A percentile compares a stretch with the other conserved stretches of the same genome.
Conservation (phyloP, 331 rosid species). For the Erythrophleum ivorense region DNA sequence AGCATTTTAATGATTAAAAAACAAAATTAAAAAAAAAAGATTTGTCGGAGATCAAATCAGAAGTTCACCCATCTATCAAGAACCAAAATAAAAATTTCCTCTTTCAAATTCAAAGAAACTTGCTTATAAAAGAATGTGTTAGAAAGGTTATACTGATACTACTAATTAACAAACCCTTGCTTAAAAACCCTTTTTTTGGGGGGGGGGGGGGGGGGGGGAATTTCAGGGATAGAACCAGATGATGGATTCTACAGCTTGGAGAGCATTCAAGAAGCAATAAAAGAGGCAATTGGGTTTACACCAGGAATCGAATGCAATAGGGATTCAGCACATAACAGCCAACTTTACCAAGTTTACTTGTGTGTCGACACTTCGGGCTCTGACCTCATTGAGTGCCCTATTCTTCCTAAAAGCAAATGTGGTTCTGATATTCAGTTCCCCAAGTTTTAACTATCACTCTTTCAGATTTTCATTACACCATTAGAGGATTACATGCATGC, state of each 20-base stretch:
- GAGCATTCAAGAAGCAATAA: conserved; percentile 50
- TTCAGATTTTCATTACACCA: too few relatives aligned
- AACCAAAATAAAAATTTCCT: too few relatives aligned
- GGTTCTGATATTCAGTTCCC: conserved; percentile 59
- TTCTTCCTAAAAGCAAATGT: conserved; percentile 55
- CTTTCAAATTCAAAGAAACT: too few relatives aligned
- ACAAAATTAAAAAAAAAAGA: too few relatives aligned
- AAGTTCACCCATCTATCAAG: too few relatives aligned
- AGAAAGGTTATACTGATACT: too few relatives aligned
- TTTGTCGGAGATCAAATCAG: too few relatives aligned
- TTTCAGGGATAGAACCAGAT: conserved; percentile 63
- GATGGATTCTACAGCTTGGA: conserved; percentile 61
- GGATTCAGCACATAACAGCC: conserved; percentile 59
- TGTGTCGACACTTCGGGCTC: conserved; percentile 70
- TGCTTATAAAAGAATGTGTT: too few relatives aligned
- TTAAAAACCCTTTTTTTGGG: too few relatives aligned
- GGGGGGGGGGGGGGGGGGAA: not conserved
- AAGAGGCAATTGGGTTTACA: conserved; percentile 52
- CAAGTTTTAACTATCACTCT: conserved; percentile 48
- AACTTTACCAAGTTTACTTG: conserved; percentile 67
- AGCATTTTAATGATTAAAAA: too few relatives aligned
- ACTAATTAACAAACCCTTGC: too few relatives aligned
- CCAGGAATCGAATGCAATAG: conserved; percentile 67
- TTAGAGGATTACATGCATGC: too few relatives aligned
- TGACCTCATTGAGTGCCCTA: conserved; percentile 57